Evolutionary conservation across 768 basidiomycete species (phyloP).

Genomic region (Podaxis rugospora): DNA sequence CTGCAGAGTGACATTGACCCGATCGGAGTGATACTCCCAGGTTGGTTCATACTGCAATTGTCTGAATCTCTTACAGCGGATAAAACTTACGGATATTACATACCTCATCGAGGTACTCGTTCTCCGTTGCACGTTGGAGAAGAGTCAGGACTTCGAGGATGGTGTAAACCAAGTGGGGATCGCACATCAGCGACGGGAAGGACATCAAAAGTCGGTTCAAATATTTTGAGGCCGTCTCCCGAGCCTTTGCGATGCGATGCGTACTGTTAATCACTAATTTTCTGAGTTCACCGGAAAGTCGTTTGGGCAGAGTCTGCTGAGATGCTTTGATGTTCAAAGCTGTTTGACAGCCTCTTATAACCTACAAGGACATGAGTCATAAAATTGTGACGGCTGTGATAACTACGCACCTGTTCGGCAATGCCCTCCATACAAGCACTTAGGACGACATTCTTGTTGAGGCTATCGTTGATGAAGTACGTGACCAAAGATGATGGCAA

Average conservation of each 20-base stretch:
- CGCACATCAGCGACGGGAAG: conserved; percentile 94
- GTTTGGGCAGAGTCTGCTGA: conserved; percentile 70
- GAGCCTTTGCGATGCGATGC: conserved; percentile 75
- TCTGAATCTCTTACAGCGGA: not conserved
- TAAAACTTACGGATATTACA: conserved; percentile 13
- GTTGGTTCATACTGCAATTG: conserved; percentile 77
- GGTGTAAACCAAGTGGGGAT: conserved; percentile 79
- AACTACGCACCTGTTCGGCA: conserved; percentile 65
- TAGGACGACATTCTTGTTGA: conserved; percentile 69
- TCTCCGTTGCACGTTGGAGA: conserved; percentile 82
- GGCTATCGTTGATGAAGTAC: conserved; percentile 84
- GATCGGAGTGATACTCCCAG: conserved; percentile 78
- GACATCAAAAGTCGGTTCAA: conserved; percentile 82
- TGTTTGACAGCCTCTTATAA: conserved; percentile 70
- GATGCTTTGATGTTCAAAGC: conserved; percentile 73
- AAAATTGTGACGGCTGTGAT: not conserved
- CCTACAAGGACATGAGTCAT: conserved; percentile 36
- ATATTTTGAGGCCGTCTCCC: conserved; percentile 80
- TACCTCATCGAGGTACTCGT: conserved; percentile 90
- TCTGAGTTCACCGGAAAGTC: conserved; percentile 69
- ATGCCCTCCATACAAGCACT: conserved; percentile 80
- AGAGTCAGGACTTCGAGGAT: conserved; percentile 91
- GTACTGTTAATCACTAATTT: conserved; percentile 74
- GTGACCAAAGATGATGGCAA: conserved; percentile 76
- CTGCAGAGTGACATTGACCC: conserved; percentile 68